Percentiles rank a stretch among this genome's conserved stretches.
These are phyloP conservation scores for Phytophthora hibernalis DNA, from an alignment of 352 stramenopile genomes.

Conservation along the genomic window DNA sequence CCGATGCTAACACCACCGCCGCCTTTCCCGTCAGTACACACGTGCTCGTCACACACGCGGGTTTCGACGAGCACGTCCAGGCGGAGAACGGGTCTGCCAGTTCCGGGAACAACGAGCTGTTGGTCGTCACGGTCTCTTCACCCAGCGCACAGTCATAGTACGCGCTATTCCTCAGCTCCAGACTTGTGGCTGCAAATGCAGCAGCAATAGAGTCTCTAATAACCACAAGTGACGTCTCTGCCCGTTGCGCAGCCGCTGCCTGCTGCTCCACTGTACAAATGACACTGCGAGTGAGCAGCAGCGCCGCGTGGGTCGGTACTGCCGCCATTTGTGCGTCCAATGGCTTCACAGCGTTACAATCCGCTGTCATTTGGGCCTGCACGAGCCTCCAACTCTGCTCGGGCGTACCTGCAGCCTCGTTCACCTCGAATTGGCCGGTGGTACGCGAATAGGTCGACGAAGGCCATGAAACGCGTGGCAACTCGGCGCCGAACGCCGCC, in stretches of 20 bases:
- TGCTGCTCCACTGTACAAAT: conserved; percentile 63
- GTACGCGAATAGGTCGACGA: conserved; percentile 18
- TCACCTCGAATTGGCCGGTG: conserved; percentile 16
- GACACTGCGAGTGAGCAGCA: conserved; percentile 57
- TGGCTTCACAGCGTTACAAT: conserved; percentile 25
- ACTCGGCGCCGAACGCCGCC: conserved; percentile 36
- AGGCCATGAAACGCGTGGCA: conserved; percentile 33
- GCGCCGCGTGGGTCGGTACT: conserved; percentile 22
- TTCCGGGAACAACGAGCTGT: conserved; percentile 49
- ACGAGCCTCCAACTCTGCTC: conserved; percentile 28
- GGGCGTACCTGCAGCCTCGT: conserved; percentile 2
- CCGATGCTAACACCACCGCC: not conserved
- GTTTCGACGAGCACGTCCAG: conserved; percentile 36
- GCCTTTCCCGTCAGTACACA: conserved; percentile 48
- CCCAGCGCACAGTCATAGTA: conserved; percentile 65
- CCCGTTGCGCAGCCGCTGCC: conserved; percentile 42
- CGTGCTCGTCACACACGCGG: conserved; percentile 40
- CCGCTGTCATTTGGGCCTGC: conserved; percentile 16
- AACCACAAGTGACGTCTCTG: conserved; percentile 48
- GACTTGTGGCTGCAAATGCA: conserved; percentile 35
- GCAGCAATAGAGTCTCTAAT: conserved; percentile 59
- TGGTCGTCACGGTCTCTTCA: conserved; percentile 39
- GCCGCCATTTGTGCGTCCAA: conserved; percentile 4
- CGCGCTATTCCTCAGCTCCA: conserved; percentile 16
- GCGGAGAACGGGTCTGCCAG: conserved; percentile 24